Percentiles rank a stretch among this genome's conserved stretches.
Evolutionary conservation across 768 basidiomycete genomes (phyloP).

Genomic region (Leccinum broughii): DNA sequence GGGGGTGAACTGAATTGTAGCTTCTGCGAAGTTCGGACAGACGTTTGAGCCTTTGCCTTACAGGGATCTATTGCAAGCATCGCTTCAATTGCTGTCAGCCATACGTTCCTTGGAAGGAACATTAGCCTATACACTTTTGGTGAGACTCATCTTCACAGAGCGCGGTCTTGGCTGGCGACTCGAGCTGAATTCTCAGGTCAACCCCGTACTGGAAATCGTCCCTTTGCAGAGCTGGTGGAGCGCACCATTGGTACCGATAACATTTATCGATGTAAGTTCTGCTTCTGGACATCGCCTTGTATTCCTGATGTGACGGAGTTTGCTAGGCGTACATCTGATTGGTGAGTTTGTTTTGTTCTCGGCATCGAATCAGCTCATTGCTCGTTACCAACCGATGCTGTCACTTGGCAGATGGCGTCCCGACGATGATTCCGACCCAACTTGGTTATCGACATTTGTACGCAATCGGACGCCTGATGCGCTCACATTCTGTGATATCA

Average conservation of each 20-base stretch:
- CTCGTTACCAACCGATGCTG: not conserved
- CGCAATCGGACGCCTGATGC: constrained; percentile 5
- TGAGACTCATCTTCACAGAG: constrained; percentile 15
- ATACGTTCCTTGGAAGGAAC: constrained; percentile 29
- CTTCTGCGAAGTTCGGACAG: not conserved
- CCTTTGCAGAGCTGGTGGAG: constrained; percentile 44
- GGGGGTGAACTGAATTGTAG: constrained; percentile 29
- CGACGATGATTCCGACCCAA: constrained; percentile 46
- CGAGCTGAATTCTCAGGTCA: constrained; percentile 39
- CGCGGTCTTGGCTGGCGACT: not conserved
- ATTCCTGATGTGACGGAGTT: constrained; percentile 2
- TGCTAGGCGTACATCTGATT: constrained; percentile 43
- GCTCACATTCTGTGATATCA: constrained; percentile 13
- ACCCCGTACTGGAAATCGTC: constrained; percentile 46
- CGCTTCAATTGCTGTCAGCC: constrained; percentile 35
- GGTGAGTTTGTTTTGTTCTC: constrained; percentile 29
- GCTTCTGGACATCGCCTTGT: not conserved
- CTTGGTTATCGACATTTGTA: constrained; percentile 52
- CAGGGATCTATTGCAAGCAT: constrained; percentile 42
- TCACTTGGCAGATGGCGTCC: constrained; percentile 46
- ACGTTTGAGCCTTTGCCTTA: constrained; percentile 10
- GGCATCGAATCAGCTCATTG: not conserved
- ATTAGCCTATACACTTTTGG: constrained; percentile 47
- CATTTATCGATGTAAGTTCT: constrained; percentile 42
- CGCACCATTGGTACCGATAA: constrained; percentile 35